These are phyloP conservation scores for Polygonum maritimum DNA, from an alignment of 148 eudicot species.

Conservation along the genomic window DNA sequence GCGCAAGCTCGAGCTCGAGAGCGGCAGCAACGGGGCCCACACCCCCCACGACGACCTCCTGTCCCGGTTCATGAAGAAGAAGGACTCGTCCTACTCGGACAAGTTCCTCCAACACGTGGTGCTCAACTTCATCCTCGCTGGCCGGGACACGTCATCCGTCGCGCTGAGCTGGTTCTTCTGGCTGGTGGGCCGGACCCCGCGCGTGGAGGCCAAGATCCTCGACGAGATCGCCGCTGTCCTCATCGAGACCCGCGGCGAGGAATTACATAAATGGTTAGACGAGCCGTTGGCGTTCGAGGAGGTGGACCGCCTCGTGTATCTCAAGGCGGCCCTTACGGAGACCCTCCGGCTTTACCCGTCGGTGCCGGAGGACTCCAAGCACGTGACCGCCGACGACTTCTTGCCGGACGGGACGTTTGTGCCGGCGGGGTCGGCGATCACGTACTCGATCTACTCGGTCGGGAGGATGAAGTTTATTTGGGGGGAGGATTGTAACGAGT, in stretches of 20 bases:
- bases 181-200: conserved; percentile 39
- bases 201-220: conserved; percentile 59
- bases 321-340: conserved; percentile 78
- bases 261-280: conserved; percentile 45
- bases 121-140: conserved; percentile 86
- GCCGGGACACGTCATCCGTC: conserved; percentile 92
- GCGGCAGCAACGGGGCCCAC: conserved; percentile 22
- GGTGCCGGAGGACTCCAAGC: conserved; percentile 80
- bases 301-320: conserved; percentile 55
- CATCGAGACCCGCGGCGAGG: conserved; percentile 58
- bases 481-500: conserved; percentile 79
- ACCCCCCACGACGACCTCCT: conserved; percentile 41
- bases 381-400: conserved; percentile 50
- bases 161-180: conserved; percentile 97
- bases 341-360: conserved; percentile 82
- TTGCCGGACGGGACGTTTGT: conserved; percentile 82
- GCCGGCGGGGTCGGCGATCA: conserved; percentile 66
- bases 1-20: conserved; percentile 59
- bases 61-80: conserved; percentile 86
- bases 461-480: conserved; percentile 77
- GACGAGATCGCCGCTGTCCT: conserved; percentile 55
- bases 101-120: conserved; percentile 69
- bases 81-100: conserved; percentile 50
- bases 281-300: conserved; percentile 72
- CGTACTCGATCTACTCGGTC: conserved; percentile 72